A percentile compares a stretch with the other conserved stretches of the same genome.
These are phyloP conservation scores for Penicillium sp. DNA, from an alignment of 2,329 filamentous ascomycete species.

Conservation along the genomic window DNA sequence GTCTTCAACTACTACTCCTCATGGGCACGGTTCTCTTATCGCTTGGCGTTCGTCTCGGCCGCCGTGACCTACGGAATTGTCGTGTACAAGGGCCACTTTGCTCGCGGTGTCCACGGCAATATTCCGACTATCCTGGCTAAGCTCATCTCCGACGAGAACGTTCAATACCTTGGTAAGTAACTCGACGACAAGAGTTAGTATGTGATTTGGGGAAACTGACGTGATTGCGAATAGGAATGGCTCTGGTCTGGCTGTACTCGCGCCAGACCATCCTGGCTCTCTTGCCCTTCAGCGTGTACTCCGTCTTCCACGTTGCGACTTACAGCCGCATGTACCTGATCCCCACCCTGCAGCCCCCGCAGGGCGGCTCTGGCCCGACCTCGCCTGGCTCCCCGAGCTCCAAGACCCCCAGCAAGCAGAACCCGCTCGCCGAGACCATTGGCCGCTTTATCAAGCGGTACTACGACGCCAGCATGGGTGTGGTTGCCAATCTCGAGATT, in stretches of 20 bases:
- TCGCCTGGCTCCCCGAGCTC: slow-evolving; percentile 54
- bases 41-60: slow-evolving; percentile 81
- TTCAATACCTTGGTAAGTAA: slow-evolving; percentile 85
- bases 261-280: slow-evolving; percentile 86
- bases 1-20: slow-evolving; percentile 79
- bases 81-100: slow-evolving; percentile 94
- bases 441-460: slow-evolving; percentile 95
- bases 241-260: slow-evolving; percentile 87
- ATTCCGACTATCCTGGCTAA: slow-evolving; percentile 60
- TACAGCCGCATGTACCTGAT: slow-evolving; percentile 93
- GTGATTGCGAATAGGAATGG: slow-evolving; percentile 62
- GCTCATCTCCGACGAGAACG: slow-evolving; percentile 83
- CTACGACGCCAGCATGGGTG: slow-evolving; percentile 92
- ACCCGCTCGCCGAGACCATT: slow-evolving; percentile 73
- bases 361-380: slow-evolving; percentile 46
- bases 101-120: slow-evolving; percentile 67
- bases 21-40: slow-evolving; percentile 79
- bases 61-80: slow-evolving; percentile 95
- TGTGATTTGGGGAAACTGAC: slow-evolving; percentile 3
- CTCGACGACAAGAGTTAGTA: not conserved
- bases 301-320: slow-evolving; percentile 95
- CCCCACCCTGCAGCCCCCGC: slow-evolving; percentile 70
- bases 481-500: slow-evolving; percentile 86
- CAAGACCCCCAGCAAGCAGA: slow-evolving; percentile 46
- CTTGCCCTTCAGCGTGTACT: slow-evolving; percentile 93